Percentiles rank a stretch among this genome's conserved stretches.
These are phyloP conservation scores for Pachyrhizus erosus DNA, from an alignment of 306 rosid genomes.

Conservation along the genomic window DNA sequence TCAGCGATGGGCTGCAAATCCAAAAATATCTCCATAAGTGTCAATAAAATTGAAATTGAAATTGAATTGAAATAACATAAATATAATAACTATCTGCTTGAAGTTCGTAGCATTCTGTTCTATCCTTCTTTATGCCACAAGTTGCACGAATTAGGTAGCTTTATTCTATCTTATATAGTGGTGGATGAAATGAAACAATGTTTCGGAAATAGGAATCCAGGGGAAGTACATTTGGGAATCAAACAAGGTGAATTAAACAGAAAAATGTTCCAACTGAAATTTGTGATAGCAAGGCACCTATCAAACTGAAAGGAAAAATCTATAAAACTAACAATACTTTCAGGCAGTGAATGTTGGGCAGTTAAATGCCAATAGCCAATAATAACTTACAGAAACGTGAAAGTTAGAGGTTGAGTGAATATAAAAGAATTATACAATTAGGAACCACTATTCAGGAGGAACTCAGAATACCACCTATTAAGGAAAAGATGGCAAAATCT, in stretches of 20 bases:
- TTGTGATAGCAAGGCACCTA: background rate
- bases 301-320: constrained; percentile 4
- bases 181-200: background rate
- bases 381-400: background rate
- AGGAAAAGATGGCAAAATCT: constrained; percentile 14
- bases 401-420: constrained; percentile 8
- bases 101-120: constrained; percentile 1
- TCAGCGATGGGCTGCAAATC: constrained; percentile 62
- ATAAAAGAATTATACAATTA: background rate
- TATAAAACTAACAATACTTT: background rate
- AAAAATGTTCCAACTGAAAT: background rate
- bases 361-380: background rate
- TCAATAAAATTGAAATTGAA: background rate
- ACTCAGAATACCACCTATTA: constrained; percentile 1
- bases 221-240: background rate
- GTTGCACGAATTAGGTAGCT: background rate
- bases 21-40: constrained; percentile 34
- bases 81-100: background rate
- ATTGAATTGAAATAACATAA: background rate
- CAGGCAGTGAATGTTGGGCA: background rate
- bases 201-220: background rate
- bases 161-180: background rate
- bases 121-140: background rate
- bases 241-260: background rate
- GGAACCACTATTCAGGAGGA: background rate